Base-by-base conservation (phyloP, 2,329 filamentous ascomycete species). In the Fusarium begoniae region DNA sequence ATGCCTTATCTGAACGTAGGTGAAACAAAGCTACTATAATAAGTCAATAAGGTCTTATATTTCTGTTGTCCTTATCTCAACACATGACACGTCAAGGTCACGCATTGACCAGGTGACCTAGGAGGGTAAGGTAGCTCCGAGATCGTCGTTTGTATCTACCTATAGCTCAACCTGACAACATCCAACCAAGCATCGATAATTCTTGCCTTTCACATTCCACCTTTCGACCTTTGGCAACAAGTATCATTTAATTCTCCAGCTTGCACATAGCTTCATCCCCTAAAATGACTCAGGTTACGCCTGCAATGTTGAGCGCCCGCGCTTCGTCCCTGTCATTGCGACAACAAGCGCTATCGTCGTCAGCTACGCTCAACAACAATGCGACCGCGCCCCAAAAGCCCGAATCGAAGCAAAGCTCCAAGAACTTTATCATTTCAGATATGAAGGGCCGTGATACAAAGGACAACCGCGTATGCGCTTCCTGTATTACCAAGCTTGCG, bases 391-490 rank as follows among this genome's bases (percentile, higher is more conserved):
- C 79, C 22, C 77, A 77, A 50, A 73, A 75, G 35, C 57, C 15
- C 37, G 62, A 63, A 28, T 15, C 61, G 47, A 66, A 50, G 30
- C 66, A 70, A 24, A 62, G 54, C 53, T 77, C 80, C 26, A 80
- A 78, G 70, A 86, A 85, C 86, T 90, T 91, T 82, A 76, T 89
- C 15, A 73, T 84, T 28, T 79, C 82, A 66, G 82, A 84, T 71
- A 84, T 85, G 82, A 79, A 83, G 44, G 77, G 79, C 17, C 82
- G 83, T 20, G 70, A 79, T 22, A 63, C 72, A 15, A 72, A 72
- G 44, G 83, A 83, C 3, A 82, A 81, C 70, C 78, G 74, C 51
- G 83, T 82, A 40, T 85, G 84, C 77, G 80, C 81, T 48, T 81
- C 69, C 35, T 84, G 83, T 80, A 78, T 86, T 78, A 8, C 82